Base-by-base conservation (phyloP, 208 protist species). In the Leishmania tropica region DNA sequence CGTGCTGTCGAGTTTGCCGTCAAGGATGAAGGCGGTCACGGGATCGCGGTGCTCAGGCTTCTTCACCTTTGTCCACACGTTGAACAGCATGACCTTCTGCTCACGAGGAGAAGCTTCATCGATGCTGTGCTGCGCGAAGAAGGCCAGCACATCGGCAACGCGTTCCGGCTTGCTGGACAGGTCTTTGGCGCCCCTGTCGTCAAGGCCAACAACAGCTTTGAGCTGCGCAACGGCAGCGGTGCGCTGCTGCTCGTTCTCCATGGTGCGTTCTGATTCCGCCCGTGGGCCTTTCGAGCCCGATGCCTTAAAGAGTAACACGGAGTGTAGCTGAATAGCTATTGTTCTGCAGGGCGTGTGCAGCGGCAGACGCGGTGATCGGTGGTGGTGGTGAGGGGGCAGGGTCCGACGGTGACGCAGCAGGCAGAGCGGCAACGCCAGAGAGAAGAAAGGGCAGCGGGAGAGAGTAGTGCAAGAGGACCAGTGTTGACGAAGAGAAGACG, bases 151-250 rank as follows among this genome's bases (percentile, higher is more conserved):
- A 71, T 97, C 92, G 83, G 88, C 85, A n/a, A 90, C 95, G 75
- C 95, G 93, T 78, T 95, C 95, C 48, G 85, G 88, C 85, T 97
- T 97, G 79, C 89, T 96, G 77, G 92, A 93, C 31, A 97, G 84
- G 76, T 97, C 93, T 60, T 93, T 94, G 40, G 95, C 90, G 42
- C 96, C 96, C 82, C 96, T 97, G 58, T 95, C 95, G 84, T 97
- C 95, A 51, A 97, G 93, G 51, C 95, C 95, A 74, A 96, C 95
- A 79, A 97, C 86, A 54, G 76, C 21, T 84, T 94, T 90, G 68
- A 97, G 92, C 76, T 88, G 87, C 70, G 83, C 82, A n/a, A 86
- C 74, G 64, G 79, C 82, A 64, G 80, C 85, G 19, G 78, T 86
- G 35, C 81, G 68, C 64, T 87, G 62, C 70, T 81, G 70, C 37